Base-by-base conservation (phyloP, 805 yeast species). In the Candida xiaguanensis region DNA sequence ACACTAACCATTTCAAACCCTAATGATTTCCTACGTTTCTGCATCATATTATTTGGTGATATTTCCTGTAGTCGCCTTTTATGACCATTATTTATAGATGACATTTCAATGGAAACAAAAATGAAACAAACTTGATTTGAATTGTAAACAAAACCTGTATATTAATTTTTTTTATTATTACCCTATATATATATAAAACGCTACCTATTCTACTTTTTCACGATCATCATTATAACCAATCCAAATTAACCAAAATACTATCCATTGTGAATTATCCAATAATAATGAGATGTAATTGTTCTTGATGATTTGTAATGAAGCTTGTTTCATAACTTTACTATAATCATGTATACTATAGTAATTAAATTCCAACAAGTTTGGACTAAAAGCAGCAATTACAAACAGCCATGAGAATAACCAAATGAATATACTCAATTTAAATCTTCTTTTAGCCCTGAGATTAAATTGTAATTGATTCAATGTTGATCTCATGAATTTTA, bases 21-120 rank as follows among this genome's bases (percentile, higher is more conserved):
- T 24, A 36, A 16, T 20, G 38, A 35, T 17, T 24, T 13, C 25
- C 38, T 26, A 12, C 19, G 22, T 23, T 12, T 5, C 5, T 19
- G 13, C 18, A 5, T 13, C 20, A 5, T 34, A 16, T 4, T 27
- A 23, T 26, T 36, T 22, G 43, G 36, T n/a, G 43, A 40, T n/a
- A 30, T 8, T 34, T 40, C 43, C 15, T 15, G 11, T 16, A 40
- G 32, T n/a, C 16, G 35, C 27, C 43, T 14, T 27, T 29, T 39
- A 4, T 38, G 17, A 24, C n/a, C n/a, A n/a, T n/a, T n/a, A n/a
- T n/a, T n/a, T n/a, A n/a, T n/a, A n/a, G n/a, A n/a, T n/a, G n/a
- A n/a, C n/a, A n/a, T n/a, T n/a, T n/a, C n/a, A n/a, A n/a, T n/a
- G n/a, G 17, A 15, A 11, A 5, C 25, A 38, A 39, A 34, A 26